Conservation (phyloP, 306 rosid species). For the Fragaria vesca region DNA sequence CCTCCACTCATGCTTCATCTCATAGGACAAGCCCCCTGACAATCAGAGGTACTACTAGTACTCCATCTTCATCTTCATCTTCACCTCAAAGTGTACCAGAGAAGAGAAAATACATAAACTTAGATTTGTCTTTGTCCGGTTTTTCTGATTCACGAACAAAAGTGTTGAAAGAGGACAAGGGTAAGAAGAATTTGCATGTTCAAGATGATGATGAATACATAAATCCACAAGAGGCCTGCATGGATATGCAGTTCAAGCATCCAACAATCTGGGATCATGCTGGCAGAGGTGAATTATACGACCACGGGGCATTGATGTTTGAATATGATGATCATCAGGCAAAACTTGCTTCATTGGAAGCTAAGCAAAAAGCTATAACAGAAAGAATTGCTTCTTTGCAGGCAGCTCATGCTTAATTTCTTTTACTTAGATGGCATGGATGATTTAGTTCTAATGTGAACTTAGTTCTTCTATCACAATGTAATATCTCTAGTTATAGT, state of each 20-base stretch:
- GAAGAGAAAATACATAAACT: neutral
- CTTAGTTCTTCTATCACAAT: neutral
- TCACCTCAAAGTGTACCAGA: neutral
- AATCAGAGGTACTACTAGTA: neutral
- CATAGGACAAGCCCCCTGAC: neutral
- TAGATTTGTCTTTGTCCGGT: neutral
- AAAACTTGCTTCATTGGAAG: conserved; percentile 6
- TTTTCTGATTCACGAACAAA: neutral
- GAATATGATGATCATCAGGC: neutral
- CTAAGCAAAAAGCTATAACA: neutral
- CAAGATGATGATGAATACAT: neutral
- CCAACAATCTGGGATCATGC: neutral
- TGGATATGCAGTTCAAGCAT: neutral
- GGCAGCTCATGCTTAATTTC: neutral
- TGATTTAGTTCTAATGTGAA: too few relatives aligned
- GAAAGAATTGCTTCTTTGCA: neutral
- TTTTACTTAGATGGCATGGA: too few relatives aligned
- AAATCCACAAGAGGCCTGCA: neutral
- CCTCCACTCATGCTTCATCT: neutral
- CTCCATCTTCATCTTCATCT: neutral
- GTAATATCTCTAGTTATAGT: neutral
- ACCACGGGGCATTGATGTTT: neutral
- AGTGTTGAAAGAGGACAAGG: neutral
- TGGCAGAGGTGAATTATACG: neutral
- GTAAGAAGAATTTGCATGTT: neutral